phyloP scores from a whole-genome alignment of 2,329 filamentous ascomycete genomes.

The Pestalotiopsis sp. region DNA sequence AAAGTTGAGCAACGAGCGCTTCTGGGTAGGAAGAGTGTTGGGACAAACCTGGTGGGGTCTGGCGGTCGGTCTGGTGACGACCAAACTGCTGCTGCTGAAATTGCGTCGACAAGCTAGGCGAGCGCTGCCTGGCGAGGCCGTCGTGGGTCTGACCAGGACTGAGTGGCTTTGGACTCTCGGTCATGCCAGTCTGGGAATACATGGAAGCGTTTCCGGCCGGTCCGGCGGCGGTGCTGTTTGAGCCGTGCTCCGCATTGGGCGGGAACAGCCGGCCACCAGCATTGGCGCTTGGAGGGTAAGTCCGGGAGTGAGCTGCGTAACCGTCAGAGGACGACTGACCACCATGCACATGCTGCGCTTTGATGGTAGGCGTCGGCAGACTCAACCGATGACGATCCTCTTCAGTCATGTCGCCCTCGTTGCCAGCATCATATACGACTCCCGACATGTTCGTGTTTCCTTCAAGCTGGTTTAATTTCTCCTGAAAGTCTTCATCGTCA shows the following conservation, averaged over 20 bases:
- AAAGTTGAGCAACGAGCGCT: slow-evolving; percentile 27
- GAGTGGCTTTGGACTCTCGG: slow-evolving; percentile 84
- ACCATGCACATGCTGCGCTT: slow-evolving; percentile 68
- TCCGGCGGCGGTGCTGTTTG: slow-evolving; percentile 56
- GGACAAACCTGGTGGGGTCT: slow-evolving; percentile 56
- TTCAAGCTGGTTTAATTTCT: slow-evolving; percentile 42
- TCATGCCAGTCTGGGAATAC: slow-evolving; percentile 75
- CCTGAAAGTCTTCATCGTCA: slow-evolving; percentile 73
- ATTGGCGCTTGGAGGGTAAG: slow-evolving; percentile 69
- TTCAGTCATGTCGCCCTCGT: slow-evolving; percentile 63
- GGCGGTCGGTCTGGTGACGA: slow-evolving; percentile 57
- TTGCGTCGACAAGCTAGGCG: slow-evolving; percentile 67
- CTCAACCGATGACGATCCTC: slow-evolving; percentile 67
- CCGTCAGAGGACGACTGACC: slow-evolving; percentile 49
- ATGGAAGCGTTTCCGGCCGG: slow-evolving; percentile 54
- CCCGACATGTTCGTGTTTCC: slow-evolving; percentile 62
- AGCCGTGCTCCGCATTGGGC: slow-evolving; percentile 59
- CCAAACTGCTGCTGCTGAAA: slow-evolving; percentile 66
- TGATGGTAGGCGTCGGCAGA: slow-evolving; percentile 68
- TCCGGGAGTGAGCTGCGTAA: slow-evolving; percentile 67
- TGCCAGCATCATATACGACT: slow-evolving; percentile 56
- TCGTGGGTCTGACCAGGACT: slow-evolving; percentile 63
- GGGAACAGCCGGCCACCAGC: slow-evolving; percentile 62
- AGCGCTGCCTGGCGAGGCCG: slow-evolving; percentile 59
- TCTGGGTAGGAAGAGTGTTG: slow-evolving; percentile 31